Evolutionary conservation across 1,139 yeast species (phyloP).

Genomic region (Schwanniomyces etchellsii): DNA sequence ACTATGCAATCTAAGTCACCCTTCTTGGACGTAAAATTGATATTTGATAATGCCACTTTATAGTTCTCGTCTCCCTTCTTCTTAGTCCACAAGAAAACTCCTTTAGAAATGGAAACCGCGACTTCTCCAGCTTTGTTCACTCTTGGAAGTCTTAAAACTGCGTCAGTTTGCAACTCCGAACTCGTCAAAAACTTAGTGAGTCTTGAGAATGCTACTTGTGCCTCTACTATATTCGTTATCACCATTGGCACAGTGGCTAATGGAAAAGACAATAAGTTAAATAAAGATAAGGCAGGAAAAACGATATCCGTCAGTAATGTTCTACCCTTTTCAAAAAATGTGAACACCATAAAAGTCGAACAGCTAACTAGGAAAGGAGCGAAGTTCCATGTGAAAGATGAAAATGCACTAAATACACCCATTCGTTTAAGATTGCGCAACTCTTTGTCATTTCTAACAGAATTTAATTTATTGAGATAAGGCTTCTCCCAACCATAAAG

Average conservation of each 20-base stretch:
- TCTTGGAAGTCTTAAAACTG: constrained; percentile 57
- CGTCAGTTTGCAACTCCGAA: constrained; percentile 78
- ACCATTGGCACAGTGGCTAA: constrained; percentile 92
- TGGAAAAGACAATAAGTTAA: constrained; percentile 85
- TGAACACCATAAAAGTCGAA: constrained; percentile 83
- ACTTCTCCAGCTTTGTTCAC: constrained; percentile 55
- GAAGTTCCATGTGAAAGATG: constrained; percentile 75
- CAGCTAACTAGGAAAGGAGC: constrained; percentile 92
- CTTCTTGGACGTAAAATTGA: constrained; percentile 65
- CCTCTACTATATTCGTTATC: constrained; percentile 78
- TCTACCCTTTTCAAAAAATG: constrained; percentile 49
- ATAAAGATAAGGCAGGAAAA: constrained; percentile 87
- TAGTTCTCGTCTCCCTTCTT: constrained; percentile 54
- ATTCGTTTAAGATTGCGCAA: constrained; percentile 69
- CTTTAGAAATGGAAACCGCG: constrained; percentile 63
- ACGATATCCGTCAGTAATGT: constrained; percentile 89
- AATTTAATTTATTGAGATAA: constrained; percentile 62
- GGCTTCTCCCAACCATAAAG: constrained; percentile 95
- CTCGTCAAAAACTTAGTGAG: constrained; percentile 66
- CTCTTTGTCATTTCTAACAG: constrained; percentile 88
- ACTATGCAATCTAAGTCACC: constrained; percentile 85
- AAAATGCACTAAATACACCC: constrained; percentile 71
- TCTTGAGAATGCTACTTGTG: constrained; percentile 82
- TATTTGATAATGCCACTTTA: constrained; percentile 70
- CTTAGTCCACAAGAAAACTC: constrained; percentile 86